A percentile compares a stretch with the other conserved stretches of the same genome.
Evolutionary conservation across 2,329 filamentous ascomycete species (phyloP).

Genomic region (Colletotrichum trifolii): DNA sequence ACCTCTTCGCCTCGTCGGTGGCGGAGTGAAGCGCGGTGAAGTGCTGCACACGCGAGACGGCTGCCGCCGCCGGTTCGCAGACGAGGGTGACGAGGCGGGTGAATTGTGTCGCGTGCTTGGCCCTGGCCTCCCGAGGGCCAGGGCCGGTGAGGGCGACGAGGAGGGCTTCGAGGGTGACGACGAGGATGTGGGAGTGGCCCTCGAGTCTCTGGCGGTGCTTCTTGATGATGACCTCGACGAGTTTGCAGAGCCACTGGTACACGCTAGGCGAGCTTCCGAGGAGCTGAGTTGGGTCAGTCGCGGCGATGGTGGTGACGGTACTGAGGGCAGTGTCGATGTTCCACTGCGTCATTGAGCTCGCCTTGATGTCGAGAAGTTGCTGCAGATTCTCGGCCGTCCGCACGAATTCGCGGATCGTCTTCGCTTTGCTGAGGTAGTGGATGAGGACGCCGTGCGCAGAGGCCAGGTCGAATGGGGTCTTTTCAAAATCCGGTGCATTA

Average conservation of each 20-base stretch:
- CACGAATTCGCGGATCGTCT: conserved; percentile 46
- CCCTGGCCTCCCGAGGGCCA: conserved; percentile 40
- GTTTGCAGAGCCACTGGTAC: conserved; percentile 61
- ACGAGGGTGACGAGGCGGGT: conserved; percentile 68
- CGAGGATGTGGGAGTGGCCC: conserved; percentile 70
- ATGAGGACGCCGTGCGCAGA: conserved; percentile 55
- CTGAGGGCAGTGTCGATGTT: conserved; percentile 66
- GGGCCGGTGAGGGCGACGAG: conserved; percentile 37
- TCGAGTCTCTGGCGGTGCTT: conserved; percentile 71
- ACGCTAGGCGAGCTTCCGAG: conserved; percentile 48
- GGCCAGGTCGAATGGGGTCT: conserved; percentile 50
- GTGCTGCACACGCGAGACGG: conserved; percentile 60
- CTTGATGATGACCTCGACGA: conserved; percentile 67
- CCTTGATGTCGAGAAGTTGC: conserved; percentile 61
- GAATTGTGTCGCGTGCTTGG: conserved; percentile 61
- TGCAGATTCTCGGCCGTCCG: conserved; percentile 55
- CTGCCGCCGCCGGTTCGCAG: conserved; percentile 68
- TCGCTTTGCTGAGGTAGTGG: conserved; percentile 44
- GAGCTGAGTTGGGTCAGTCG: conserved; percentile 37
- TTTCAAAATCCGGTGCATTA: conserved; percentile 24
- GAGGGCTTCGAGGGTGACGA: conserved; percentile 61
- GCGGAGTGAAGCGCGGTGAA: conserved; percentile 66
- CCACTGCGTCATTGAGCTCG: conserved; percentile 65
- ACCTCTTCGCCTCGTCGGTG: conserved; percentile 69
- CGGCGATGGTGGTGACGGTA: conserved; percentile 50